phyloP scores from a whole-genome alignment of 331 rosid genomes.

The Arachis monticola region DNA sequence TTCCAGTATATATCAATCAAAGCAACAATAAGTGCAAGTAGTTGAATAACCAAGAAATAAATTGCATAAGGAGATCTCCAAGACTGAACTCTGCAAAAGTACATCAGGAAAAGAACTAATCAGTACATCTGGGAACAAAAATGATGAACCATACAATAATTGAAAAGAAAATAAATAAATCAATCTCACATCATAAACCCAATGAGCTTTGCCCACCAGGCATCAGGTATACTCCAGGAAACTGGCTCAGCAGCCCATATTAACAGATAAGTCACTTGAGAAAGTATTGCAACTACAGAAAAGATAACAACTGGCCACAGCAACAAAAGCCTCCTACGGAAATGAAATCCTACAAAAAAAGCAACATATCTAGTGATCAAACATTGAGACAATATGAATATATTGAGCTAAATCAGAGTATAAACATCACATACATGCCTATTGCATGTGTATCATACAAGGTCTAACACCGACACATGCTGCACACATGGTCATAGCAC shows the following conservation, averaged over 20 bases:
- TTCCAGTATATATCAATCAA: conserved; percentile 68
- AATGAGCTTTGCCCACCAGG: conserved; percentile 84
- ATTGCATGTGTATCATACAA: neutral
- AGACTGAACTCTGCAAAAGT: conserved; percentile 79
- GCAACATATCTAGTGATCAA: conserved; percentile 30
- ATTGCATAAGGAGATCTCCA: conserved; percentile 78
- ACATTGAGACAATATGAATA: conserved; percentile 36
- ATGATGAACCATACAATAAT: conserved; percentile 16
- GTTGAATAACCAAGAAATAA: conserved; percentile 73
- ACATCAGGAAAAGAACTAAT: conserved; percentile 40
- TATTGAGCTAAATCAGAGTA: conserved; percentile 32
- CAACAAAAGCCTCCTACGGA: conserved; percentile 58
- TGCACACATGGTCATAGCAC: neutral
- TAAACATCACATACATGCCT: neutral
- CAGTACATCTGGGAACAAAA: conserved; percentile 28
- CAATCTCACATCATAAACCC: conserved; percentile 83
- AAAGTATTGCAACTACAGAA: conserved; percentile 68
- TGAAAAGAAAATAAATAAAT: conserved; percentile 18
- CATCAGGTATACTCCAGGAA: conserved; percentile 55
- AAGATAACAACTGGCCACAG: conserved; percentile 78
- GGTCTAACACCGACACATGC: neutral
- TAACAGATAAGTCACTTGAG: conserved; percentile 65
- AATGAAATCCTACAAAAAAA: conserved; percentile 65
- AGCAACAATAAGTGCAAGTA: conserved; percentile 66
- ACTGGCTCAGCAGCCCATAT: conserved; percentile 68